These are phyloP conservation scores for Discostella stelligera DNA, from an alignment of 352 stramenopile species.

Conservation along the genomic window DNA sequence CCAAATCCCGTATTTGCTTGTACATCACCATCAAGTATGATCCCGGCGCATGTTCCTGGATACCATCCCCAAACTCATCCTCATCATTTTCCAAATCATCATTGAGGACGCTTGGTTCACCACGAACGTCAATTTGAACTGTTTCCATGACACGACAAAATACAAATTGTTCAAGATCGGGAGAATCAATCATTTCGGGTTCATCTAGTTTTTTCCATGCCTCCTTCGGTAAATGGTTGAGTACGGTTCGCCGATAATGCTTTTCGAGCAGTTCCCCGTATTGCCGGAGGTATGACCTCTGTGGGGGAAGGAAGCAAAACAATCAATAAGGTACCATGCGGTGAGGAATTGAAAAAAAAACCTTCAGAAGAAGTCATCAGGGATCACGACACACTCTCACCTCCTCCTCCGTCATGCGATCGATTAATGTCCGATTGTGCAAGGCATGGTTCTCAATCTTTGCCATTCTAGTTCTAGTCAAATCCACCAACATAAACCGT, in stretches of 20 bases:
- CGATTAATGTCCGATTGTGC: conserved; percentile 75
- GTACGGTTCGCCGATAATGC: conserved; percentile 52
- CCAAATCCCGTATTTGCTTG: conserved; percentile 42
- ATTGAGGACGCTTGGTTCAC: conserved; percentile 16
- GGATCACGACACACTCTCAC: conserved; percentile 21
- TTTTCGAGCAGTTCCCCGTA: conserved; percentile 60
- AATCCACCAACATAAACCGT: conserved; percentile 61
- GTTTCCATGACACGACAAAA: conserved; percentile 57
- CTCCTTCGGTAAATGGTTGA: conserved; percentile 56
- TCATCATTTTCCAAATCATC: conserved; percentile 33
- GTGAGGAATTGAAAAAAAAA: not conserved
- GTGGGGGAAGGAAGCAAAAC: not conserved
- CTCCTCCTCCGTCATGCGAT: conserved; percentile 62
- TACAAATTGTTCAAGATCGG: conserved; percentile 59
- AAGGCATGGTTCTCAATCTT: conserved; percentile 88
- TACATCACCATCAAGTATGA: conserved; percentile 61
- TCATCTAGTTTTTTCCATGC: conserved; percentile 63
- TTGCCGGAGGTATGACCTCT: conserved; percentile 51
- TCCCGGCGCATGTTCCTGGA: conserved; percentile 43
- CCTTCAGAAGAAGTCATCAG: not conserved
- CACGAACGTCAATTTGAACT: conserved; percentile 49
- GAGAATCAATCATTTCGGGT: conserved; percentile 65
- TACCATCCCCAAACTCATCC: conserved; percentile 34
- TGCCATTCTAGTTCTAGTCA: conserved; percentile 39
- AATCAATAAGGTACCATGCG: not conserved